Percentiles rank a stretch among this genome's conserved stretches.
Evolutionary conservation across 257 asterid genomes (phyloP).

Genomic region (Thymus mandschuricus): DNA sequence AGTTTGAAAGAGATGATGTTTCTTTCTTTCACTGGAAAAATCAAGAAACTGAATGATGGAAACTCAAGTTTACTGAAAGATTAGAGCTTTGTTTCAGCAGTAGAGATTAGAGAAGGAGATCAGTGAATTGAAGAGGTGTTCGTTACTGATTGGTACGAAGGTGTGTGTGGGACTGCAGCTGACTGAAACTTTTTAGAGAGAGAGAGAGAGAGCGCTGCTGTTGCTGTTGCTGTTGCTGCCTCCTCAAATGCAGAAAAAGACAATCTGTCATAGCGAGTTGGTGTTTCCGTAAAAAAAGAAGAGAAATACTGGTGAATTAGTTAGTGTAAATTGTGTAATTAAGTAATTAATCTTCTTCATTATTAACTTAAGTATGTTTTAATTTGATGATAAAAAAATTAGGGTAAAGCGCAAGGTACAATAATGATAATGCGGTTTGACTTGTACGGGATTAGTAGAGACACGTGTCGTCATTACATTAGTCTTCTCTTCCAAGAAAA

Average conservation of each 20-base stretch:
- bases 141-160: constrained; percentile 60
- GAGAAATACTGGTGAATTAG: too few relatives aligned
- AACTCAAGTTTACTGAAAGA: too few relatives aligned
- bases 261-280: constrained; percentile 36
- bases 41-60: too few relatives aligned
- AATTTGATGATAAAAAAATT: not conserved
- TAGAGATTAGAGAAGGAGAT: too few relatives aligned
- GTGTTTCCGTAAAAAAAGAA: too few relatives aligned
- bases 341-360: too few relatives aligned
- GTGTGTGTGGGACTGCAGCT: constrained; percentile 52
- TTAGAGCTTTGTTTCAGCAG: not conserved
- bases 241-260: constrained; percentile 51
- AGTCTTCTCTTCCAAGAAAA: constrained; percentile 18
- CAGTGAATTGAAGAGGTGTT: constrained; percentile 28
- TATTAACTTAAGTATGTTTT: too few relatives aligned
- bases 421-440: constrained; percentile 33
- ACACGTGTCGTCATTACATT: constrained; percentile 36
- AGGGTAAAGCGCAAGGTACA: constrained; percentile 31
- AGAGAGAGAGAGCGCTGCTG: constrained; percentile 8
- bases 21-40: not conserved
- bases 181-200: constrained; percentile 31
- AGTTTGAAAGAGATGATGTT: not conserved
- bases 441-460: constrained; percentile 29
- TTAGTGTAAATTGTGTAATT: too few relatives aligned
- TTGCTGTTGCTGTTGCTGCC: constrained; percentile 18